Evolutionary conservation across 352 stramenopile genomes (phyloP).

Genomic region (Globisporangium emineosum): DNA sequence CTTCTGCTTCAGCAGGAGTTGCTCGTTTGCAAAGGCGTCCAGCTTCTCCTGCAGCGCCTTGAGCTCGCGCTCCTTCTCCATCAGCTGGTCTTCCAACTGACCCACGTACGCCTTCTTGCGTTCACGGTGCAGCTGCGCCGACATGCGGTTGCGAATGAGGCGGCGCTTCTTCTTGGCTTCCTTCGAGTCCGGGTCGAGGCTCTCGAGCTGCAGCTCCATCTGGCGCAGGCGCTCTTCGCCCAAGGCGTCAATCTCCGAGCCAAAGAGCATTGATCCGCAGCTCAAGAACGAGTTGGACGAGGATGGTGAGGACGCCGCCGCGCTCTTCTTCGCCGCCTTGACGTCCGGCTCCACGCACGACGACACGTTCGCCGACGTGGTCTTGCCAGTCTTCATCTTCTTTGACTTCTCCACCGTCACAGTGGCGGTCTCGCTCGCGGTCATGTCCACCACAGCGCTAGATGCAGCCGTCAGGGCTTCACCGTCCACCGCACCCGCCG

Average conservation of each 20-base stretch:
- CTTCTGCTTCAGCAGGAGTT: constrained; percentile 56
- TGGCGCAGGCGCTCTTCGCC: constrained; percentile 75
- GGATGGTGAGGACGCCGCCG: constrained; percentile 15
- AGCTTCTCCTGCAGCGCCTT: constrained; percentile 73
- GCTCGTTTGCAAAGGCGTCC: constrained; percentile 64
- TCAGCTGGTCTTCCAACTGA: constrained; percentile 79
- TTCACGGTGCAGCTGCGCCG: constrained; percentile 81
- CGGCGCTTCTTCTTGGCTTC: constrained; percentile 89
- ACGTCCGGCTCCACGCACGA: constrained; percentile 4
- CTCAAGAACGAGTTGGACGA: constrained; percentile 18
- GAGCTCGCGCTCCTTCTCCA: constrained; percentile 80
- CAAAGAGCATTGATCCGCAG: constrained; percentile 25
- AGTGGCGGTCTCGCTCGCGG: constrained; percentile 14
- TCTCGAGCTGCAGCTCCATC: constrained; percentile 84
- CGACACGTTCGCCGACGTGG: constrained; percentile 32
- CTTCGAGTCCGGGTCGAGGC: constrained; percentile 83
- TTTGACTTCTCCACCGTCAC: constrained; percentile 43
- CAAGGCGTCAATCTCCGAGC: constrained; percentile 52
- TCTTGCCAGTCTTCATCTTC: constrained; percentile 77
- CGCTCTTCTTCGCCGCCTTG: constrained; percentile 12
- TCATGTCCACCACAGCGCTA: constrained; percentile 1
- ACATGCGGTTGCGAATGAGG: constrained; percentile 88
- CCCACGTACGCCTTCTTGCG: constrained; percentile 88
- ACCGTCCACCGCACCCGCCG: neutral
- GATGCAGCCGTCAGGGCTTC: neutral